phyloP scores from a whole-genome alignment of 345 rosid genomes.

The Diplotaxis tenuifolia region DNA sequence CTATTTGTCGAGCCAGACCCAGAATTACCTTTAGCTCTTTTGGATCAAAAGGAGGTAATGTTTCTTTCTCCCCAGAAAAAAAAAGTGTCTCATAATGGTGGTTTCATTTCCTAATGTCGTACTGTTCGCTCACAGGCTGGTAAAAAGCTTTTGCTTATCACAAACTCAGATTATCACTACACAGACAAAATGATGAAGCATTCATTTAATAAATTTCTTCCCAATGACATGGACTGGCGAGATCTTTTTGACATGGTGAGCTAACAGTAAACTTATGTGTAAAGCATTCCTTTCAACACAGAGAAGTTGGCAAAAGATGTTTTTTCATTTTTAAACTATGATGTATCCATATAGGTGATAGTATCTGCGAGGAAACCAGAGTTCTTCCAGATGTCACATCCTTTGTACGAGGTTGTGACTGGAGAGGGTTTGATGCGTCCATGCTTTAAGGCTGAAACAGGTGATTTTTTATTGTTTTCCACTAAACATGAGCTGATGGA shows the following conservation, averaged over 20 bases:
- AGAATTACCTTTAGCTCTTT: constrained; percentile 82
- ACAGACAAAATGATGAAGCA: constrained; percentile 97
- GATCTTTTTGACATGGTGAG: constrained; percentile 94
- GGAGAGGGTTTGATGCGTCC: constrained; percentile 97
- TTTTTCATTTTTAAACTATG: too few species aligned
- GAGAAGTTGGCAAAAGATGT: too few species aligned
- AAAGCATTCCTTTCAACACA: too few species aligned
- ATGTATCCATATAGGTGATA: too few species aligned
- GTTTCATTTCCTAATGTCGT: constrained; percentile 19
- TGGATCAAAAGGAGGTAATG: constrained; percentile 93
- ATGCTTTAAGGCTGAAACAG: constrained; percentile 84
- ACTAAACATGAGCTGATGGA: background rate
- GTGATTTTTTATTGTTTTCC: constrained; percentile 40
- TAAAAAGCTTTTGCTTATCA: constrained; percentile 89
- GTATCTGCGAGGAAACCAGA: constrained; percentile 97
- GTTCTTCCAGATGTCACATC: constrained; percentile 97
- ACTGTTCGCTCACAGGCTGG: constrained; percentile 68
- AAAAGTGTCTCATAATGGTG: background rate
- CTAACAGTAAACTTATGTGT: too few species aligned
- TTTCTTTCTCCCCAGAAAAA: background rate
- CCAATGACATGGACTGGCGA: constrained; percentile 91
- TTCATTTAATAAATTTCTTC: constrained; percentile 84
- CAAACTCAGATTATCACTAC: constrained; percentile 94
- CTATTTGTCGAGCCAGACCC: constrained; percentile 96
- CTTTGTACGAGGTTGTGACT: constrained; percentile 89